Percentiles rank a stretch among this genome's conserved stretches.
These are phyloP conservation scores for Pythium plurisporium DNA, from an alignment of 352 stramenopile species.

Conservation along the genomic window DNA sequence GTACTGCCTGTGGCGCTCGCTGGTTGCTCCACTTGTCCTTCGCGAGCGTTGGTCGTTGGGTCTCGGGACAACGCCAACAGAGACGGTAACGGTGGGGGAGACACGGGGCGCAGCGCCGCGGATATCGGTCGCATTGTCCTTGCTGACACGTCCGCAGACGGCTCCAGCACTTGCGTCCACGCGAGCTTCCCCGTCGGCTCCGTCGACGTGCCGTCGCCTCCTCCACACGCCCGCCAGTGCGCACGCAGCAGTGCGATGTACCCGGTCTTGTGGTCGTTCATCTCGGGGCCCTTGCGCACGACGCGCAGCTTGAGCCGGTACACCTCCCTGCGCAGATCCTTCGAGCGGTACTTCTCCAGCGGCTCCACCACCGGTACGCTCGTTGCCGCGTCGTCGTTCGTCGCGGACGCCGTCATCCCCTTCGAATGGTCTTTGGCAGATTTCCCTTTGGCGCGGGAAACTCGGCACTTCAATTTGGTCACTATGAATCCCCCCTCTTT, in stretches of 20 bases:
- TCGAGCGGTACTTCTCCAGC: conserved; percentile 28
- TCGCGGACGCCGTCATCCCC: background rate
- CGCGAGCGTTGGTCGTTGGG: too few relatives aligned
- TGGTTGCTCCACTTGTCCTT: too few relatives aligned
- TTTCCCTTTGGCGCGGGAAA: conserved; percentile 5
- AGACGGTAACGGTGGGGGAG: too few relatives aligned
- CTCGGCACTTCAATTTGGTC: conserved; percentile 22
- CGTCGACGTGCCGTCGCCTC: too few relatives aligned
- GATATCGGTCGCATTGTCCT: too few relatives aligned
- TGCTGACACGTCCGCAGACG: too few relatives aligned
- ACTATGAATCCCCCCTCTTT: conserved; percentile 5
- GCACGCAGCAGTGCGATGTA: conserved; percentile 35
- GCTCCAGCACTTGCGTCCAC: too few relatives aligned
- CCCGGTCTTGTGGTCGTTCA: conserved; percentile 36
- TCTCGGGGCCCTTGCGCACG: conserved; percentile 16
- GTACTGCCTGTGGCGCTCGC: too few relatives aligned
- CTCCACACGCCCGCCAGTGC: too few relatives aligned
- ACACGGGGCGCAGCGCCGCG: too few relatives aligned
- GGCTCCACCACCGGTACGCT: conserved; percentile 23
- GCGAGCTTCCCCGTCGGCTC: too few relatives aligned
- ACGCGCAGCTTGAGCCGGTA: conserved; percentile 34
- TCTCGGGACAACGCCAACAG: too few relatives aligned
- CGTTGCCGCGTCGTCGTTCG: background rate
- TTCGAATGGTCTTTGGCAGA: background rate
- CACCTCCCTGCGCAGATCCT: conserved; percentile 33